phyloP scores from a whole-genome alignment of 345 rosid genomes.

The Arabis hirsuta region DNA sequence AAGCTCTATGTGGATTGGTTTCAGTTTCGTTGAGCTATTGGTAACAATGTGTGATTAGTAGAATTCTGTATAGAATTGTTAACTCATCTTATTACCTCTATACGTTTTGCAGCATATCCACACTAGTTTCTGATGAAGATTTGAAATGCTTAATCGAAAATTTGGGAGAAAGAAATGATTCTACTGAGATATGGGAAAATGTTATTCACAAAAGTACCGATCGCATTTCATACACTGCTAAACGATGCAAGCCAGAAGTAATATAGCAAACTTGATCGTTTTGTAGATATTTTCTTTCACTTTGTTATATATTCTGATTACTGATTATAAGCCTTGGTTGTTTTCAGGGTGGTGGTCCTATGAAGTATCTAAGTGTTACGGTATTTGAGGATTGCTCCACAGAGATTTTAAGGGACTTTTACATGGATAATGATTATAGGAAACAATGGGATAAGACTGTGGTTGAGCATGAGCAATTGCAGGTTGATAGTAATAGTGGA shows the following conservation, averaged over 20 bases:
- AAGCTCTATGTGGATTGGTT: neutral
- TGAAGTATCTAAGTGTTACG: conserved; percentile 74
- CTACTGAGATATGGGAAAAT: conserved; percentile 64
- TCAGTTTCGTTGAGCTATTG: too few species aligned
- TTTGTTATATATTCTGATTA: neutral
- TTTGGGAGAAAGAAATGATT: conserved; percentile 48
- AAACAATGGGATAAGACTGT: conserved; percentile 87
- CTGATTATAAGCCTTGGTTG: neutral
- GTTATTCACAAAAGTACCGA: conserved; percentile 58
- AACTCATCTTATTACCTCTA: neutral
- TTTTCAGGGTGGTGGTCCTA: conserved; percentile 75
- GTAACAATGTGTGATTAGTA: too few species aligned
- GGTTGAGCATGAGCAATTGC: conserved; percentile 68
- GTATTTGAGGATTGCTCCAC: conserved; percentile 77
- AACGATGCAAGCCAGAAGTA: conserved; percentile 75
- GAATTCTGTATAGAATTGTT: too few species aligned
- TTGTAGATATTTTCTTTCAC: too few species aligned
- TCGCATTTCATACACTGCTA: conserved; percentile 62
- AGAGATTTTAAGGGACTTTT: conserved; percentile 70
- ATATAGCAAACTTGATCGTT: neutral
- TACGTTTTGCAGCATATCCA: conserved; percentile 51
- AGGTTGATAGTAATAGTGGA: conserved; percentile 59
- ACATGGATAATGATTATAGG: conserved; percentile 88
- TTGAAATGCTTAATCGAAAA: conserved; percentile 61
- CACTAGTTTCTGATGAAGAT: conserved; percentile 66